A percentile compares a stretch with the other conserved stretches of the same genome.
Conservation (phyloP, 768 basidiomycete species). For the Boletus rubroflammeus region DNA sequence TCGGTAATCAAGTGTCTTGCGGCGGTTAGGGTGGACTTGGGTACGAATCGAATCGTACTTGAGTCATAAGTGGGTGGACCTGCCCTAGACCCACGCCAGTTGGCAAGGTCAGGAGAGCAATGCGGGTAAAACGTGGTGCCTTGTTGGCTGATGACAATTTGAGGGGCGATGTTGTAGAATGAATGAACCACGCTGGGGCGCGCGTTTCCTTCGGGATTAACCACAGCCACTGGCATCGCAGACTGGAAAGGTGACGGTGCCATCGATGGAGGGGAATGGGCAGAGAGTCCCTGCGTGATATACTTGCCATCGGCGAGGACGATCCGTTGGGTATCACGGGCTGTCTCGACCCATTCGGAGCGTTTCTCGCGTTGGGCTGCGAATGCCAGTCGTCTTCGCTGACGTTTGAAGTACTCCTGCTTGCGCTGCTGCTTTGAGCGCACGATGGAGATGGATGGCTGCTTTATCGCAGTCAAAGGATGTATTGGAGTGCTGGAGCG, state of each 20-base stretch:
- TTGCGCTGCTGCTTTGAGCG: conserved; percentile 21
- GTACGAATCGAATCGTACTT: conserved; percentile 29
- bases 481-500: conserved; percentile 23
- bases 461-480: conserved; percentile 25
- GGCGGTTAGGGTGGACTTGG: conserved; percentile 31
- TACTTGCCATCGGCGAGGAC: conserved; percentile 42
- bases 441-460: conserved; percentile 14
- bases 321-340: conserved; percentile 36
- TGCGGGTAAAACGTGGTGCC: conserved; percentile 41
- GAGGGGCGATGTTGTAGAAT: conserved; percentile 34
- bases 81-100: conserved; percentile 29
- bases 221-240: conserved; percentile 5
- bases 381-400: conserved; percentile 19
- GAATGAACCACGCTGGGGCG: conserved; percentile 2
- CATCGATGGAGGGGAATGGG: conserved; percentile 1
- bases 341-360: conserved; percentile 32
- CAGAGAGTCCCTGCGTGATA: conserved; percentile 27
- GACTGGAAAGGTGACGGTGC: conserved; percentile 18
- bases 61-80: not conserved
- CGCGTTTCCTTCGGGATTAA: conserved; percentile 1
- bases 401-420: conserved; percentile 20
- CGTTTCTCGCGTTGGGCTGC: conserved; percentile 25
- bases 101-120: conserved; percentile 33
- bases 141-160: conserved; percentile 35
- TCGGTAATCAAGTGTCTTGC: conserved; percentile 27